Evolutionary conservation across 371 early-diverging fungal genomes (phyloP).

Genomic region (Apophysomyces elegans): DNA sequence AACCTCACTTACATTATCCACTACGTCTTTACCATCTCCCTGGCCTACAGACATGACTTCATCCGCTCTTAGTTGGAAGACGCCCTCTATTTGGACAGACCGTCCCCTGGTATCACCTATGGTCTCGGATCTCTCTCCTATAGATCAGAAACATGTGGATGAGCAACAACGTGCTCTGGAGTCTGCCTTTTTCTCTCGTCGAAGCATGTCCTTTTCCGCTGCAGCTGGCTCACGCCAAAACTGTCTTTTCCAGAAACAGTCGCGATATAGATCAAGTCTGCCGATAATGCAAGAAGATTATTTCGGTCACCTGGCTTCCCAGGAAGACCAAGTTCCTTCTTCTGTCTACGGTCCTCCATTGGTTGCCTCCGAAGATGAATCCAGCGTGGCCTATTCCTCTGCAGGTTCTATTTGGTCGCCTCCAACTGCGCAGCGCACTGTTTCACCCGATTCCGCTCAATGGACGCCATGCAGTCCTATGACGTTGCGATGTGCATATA

Average conservation of each 20-base stretch:
- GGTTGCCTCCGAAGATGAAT: not conserved
- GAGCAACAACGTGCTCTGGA: constrained; percentile 5
- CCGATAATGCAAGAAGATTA: constrained; percentile 6
- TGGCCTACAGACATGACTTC: constrained; percentile 2
- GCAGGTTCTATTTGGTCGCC: constrained; percentile 9
- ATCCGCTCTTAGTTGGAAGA: not conserved
- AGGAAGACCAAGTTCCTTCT: not conserved
- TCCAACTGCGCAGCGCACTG: constrained; percentile 8
- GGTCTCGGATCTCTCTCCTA: not conserved
- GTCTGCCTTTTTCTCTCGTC: constrained; percentile 9
- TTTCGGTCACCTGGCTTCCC: not conserved
- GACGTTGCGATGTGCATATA: constrained; percentile 10
- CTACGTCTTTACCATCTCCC: not conserved
- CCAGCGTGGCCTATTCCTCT: constrained; percentile 2
- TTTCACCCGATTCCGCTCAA: constrained; percentile 11
- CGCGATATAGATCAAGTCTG: not conserved
- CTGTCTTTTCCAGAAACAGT: constrained; percentile 4
- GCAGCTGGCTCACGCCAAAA: constrained; percentile 1
- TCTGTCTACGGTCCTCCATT: not conserved
- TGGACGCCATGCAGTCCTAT: constrained; percentile 9
- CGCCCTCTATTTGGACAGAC: constrained; percentile 3
- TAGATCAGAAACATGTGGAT: constrained; percentile 9
- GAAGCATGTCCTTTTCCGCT: constrained; percentile 7
- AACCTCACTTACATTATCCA: not conserved
- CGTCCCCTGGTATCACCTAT: constrained; percentile 5